Conservation (phyloP, 75 land plant genomes). For the Sequoiadendron giganteum region DNA sequence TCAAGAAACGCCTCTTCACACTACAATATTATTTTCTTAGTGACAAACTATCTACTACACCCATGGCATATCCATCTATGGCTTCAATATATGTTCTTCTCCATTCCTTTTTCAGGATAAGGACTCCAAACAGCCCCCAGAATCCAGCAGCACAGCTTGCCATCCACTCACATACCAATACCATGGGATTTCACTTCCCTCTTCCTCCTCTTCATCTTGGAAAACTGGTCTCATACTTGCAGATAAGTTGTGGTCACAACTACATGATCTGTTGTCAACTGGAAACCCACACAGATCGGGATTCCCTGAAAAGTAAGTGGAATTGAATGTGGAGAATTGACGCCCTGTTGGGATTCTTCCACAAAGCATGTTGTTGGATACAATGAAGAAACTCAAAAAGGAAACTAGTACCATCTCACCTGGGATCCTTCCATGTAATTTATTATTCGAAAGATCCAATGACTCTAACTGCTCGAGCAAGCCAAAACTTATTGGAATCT, state of each 20-base stretch:
- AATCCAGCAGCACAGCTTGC: not conserved
- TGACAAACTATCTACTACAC: not conserved
- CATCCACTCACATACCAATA: not conserved
- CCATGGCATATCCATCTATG: not conserved
- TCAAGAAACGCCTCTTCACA: no score
- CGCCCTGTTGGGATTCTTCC: constrained; percentile 1
- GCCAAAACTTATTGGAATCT: not conserved
- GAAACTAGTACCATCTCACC: not conserved
- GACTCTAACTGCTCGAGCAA: not conserved
- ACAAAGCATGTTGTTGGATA: constrained; percentile 12
- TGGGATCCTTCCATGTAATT: constrained; percentile 6
- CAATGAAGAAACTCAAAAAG: not conserved
- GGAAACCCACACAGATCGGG: not conserved
- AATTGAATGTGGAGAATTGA: not conserved
- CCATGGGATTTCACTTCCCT: not conserved
- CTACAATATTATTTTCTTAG: not conserved
- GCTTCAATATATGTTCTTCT: no score
- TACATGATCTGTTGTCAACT: not conserved
- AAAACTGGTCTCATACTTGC: not conserved
- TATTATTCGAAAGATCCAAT: constrained; percentile 9
- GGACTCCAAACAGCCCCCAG: not conserved
- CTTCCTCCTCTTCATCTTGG: not conserved
- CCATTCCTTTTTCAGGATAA: not conserved
- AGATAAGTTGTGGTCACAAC: not conserved
- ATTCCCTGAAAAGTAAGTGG: not conserved